These are phyloP conservation scores for Aspergillus neoniger DNA, from an alignment of 2,329 filamentous ascomycete species.

Conservation along the genomic window DNA sequence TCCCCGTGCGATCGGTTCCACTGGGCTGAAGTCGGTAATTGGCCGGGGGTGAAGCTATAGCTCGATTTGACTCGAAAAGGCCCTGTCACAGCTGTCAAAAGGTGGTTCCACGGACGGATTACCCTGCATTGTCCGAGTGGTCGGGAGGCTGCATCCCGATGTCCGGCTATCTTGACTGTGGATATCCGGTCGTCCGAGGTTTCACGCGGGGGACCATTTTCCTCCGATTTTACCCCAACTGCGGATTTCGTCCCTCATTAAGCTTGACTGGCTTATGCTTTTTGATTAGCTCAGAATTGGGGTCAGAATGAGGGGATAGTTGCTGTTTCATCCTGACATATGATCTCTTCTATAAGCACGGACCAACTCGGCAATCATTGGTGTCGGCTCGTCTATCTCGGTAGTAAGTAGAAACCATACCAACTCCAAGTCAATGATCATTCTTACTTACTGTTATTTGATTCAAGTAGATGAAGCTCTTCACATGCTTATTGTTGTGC, in stretches of 20 bases:
- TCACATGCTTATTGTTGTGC: not conserved
- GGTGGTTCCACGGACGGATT: not conserved
- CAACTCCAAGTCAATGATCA: no score
- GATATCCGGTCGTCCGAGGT: not conserved
- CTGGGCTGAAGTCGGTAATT: not conserved
- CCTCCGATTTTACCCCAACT: not conserved
- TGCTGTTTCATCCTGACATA: no score
- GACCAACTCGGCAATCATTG: no score
- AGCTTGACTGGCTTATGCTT: not conserved
- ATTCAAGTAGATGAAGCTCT: not conserved
- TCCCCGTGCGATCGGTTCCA: conserved; percentile 1
- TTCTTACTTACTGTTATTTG: no score
- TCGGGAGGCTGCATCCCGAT: conserved; percentile 3
- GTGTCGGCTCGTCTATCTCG: no score
- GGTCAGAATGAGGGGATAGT: no score
- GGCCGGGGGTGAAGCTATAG: not conserved
- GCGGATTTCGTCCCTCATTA: not conserved
- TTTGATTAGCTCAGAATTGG: not conserved
- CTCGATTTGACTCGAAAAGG: not conserved
- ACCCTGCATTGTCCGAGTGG: not conserved
- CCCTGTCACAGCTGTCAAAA: not conserved
- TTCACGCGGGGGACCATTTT: not conserved
- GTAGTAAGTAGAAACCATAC: no score
- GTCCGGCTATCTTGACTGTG: conserved; percentile 1
- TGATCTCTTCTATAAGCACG: no score